Evolutionary conservation across 129 eudicot species (phyloP).

Genomic region (Heracleum sosnowskyi): DNA sequence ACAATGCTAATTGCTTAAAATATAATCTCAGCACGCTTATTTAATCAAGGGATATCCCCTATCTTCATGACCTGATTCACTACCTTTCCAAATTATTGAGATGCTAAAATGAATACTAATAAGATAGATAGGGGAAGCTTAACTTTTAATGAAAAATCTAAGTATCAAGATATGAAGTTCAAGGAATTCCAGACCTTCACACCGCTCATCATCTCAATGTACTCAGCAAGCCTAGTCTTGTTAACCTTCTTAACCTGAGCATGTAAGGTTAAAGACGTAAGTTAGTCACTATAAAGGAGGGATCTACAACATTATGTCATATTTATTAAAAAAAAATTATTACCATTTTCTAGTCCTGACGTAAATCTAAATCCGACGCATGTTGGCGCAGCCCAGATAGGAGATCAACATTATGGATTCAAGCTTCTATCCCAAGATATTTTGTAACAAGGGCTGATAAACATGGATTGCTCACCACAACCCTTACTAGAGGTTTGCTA

Average conservation of each 20-base stretch:
- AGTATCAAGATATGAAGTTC: neutral
- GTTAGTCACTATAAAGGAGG: neutral
- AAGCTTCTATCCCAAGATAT: slow-evolving; percentile 53
- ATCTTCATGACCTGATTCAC: neutral
- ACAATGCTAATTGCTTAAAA: neutral
- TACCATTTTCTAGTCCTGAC: slow-evolving; percentile 45
- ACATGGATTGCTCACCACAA: slow-evolving; percentile 60
- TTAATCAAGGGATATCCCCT: neutral
- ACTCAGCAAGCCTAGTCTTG: slow-evolving; percentile 54
- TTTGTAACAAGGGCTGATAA: slow-evolving; percentile 43
- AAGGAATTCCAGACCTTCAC: slow-evolving; percentile 29
- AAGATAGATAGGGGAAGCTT: neutral
- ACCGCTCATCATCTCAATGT: slow-evolving; percentile 48
- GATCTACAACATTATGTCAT: neutral
- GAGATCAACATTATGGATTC: slow-evolving; percentile 42
- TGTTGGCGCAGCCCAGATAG: slow-evolving; percentile 32
- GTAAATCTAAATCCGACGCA: slow-evolving; percentile 45
- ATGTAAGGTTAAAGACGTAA: slow-evolving; percentile 3
- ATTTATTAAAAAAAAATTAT: neutral
- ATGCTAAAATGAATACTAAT: neutral
- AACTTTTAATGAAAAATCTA: neutral
- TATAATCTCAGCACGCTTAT: neutral
- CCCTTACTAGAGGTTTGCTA: slow-evolving; percentile 22
- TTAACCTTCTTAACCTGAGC: slow-evolving; percentile 47
- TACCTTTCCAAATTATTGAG: neutral